These are phyloP conservation scores for Rhynchospora pubera DNA, from an alignment of 176 grass and related monocot genomes.

Conservation along the genomic window DNA sequence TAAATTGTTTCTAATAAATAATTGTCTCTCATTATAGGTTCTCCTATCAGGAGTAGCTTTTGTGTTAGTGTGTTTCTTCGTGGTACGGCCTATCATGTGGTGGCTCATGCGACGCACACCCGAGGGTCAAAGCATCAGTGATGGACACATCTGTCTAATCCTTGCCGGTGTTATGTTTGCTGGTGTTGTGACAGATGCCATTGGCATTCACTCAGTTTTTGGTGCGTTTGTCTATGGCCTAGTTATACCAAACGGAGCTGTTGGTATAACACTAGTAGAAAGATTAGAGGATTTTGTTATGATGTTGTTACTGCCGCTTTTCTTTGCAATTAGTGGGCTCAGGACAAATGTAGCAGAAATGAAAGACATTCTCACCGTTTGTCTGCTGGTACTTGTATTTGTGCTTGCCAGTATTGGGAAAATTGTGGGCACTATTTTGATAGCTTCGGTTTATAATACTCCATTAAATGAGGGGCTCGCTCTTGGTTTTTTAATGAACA, in stretches of 20 bases:
- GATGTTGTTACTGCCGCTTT: constrained; percentile 50
- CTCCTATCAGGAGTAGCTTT: constrained; percentile 41
- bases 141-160: constrained; percentile 54
- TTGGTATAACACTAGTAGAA: constrained; percentile 47
- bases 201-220: constrained; percentile 66
- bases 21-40: constrained; percentile 27
- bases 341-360: constrained; percentile 40
- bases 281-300: constrained; percentile 75
- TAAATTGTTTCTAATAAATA: not conserved
- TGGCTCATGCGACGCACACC: constrained; percentile 55
- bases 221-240: constrained; percentile 76
- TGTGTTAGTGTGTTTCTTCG: constrained; percentile 63
- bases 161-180: constrained; percentile 61
- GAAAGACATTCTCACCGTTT: constrained; percentile 31
- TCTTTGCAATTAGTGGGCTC: constrained; percentile 59
- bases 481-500: constrained; percentile 80
- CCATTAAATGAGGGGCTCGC: constrained; percentile 56
- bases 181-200: constrained; percentile 46
- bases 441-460: constrained; percentile 45
- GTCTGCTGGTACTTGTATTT: constrained; percentile 50
- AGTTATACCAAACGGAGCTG: constrained; percentile 49
- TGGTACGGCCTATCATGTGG: constrained; percentile 55
- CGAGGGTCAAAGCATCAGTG: constrained; percentile 49
- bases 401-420: constrained; percentile 61
- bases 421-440: constrained; percentile 54